Evolutionary conservation across 2,329 filamentous ascomycete species (phyloP).

Genomic region (Colletotrichum eremochloae): DNA sequence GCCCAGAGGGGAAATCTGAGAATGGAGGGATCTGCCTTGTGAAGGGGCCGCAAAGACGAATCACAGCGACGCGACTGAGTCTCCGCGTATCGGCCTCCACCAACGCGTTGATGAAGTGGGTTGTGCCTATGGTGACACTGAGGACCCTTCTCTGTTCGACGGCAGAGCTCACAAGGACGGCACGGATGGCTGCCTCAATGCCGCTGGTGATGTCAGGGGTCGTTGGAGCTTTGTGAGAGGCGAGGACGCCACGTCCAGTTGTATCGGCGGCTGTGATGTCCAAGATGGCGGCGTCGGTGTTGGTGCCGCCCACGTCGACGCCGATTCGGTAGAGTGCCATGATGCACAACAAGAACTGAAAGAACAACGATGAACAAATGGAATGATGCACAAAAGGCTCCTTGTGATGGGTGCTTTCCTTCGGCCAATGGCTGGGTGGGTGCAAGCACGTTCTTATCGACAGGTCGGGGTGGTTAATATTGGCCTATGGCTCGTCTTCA

Average conservation of each 20-base stretch:
- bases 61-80: conserved; percentile 59
- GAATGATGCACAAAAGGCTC: too few species aligned
- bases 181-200: conserved; percentile 60
- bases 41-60: conserved; percentile 61
- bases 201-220: conserved; percentile 64
- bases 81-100: conserved; percentile 59
- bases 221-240: conserved; percentile 63
- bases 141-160: conserved; percentile 56
- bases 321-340: conserved; percentile 60
- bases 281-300: conserved; percentile 61
- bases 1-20: conserved; percentile 58
- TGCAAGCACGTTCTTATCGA: too few species aligned
- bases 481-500: too few species aligned
- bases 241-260: conserved; percentile 57
- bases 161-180: conserved; percentile 55
- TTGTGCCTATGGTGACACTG: conserved; percentile 64
- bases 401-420: too few species aligned
- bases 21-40: conserved; percentile 60
- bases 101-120: conserved; percentile 64
- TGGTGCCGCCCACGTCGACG: conserved; percentile 57
- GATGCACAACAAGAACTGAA: neutral
- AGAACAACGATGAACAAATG: too few species aligned
- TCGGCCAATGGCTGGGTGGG: too few species aligned
- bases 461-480: too few species aligned
- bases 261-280: conserved; percentile 54